phyloP scores from a whole-genome alignment of 169 alveolate species.

The Eimeria tenella region DNA sequence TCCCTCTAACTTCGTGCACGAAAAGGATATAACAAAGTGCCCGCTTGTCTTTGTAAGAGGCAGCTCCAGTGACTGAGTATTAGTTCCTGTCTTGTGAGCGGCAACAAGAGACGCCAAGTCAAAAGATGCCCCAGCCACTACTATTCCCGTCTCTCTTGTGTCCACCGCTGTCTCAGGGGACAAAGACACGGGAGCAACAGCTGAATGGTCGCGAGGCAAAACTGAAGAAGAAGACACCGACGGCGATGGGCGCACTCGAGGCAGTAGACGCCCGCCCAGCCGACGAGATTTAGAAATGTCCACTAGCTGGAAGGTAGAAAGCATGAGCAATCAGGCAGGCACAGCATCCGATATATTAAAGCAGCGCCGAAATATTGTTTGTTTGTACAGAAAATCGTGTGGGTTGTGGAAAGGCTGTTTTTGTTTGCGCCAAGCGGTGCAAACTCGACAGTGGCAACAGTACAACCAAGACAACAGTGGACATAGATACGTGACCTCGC shows the following conservation, averaged over 20 bases:
- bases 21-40: not conserved
- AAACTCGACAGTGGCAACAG: no score
- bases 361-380: no score
- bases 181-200: conserved; percentile 28
- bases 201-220: conserved; percentile 61
- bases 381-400: no score
- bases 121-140: conserved; percentile 40
- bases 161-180: conserved; percentile 29
- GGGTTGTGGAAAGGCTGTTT: no score
- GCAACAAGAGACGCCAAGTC: conserved; percentile 44
- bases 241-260: conserved; percentile 63
- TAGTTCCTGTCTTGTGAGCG: conserved; percentile 28
- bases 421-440: no score
- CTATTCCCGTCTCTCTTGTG: conserved; percentile 13
- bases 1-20: conserved; percentile 22
- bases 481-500: no score
- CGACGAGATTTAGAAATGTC: conserved; percentile 42
- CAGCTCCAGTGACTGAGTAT: not conserved
- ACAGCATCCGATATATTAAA: no score
- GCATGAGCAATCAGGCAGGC: no score
- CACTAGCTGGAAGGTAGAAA: not conserved
- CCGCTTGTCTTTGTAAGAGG: conserved; percentile 42
- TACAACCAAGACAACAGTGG: no score
- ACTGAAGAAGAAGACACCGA: conserved; percentile 33
- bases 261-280: conserved; percentile 46